phyloP scores from a whole-genome alignment of 1,284 basidiomycete genomes.

The Kwoniella shivajii region DNA sequence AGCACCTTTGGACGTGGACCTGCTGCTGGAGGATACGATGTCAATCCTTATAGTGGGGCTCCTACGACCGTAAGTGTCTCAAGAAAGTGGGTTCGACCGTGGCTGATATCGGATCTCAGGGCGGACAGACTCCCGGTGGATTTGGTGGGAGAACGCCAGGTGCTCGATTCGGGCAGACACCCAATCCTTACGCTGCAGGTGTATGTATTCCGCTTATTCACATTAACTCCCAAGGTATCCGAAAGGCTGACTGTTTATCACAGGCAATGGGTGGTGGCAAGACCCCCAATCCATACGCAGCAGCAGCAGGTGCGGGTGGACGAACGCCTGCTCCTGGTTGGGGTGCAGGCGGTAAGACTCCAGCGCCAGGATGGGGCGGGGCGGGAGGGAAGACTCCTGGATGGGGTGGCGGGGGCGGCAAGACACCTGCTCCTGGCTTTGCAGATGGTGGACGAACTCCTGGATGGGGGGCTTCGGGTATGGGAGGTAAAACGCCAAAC shows the following conservation, averaged over 20 bases:
- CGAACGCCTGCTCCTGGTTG: slow-evolving; percentile 61
- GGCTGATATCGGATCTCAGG: slow-evolving; percentile 20
- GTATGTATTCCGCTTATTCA: slow-evolving; percentile 47
- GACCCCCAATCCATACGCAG: slow-evolving; percentile 65
- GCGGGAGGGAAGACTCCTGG: slow-evolving; percentile 47
- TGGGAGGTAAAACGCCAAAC: slow-evolving; percentile 61
- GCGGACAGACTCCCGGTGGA: slow-evolving; percentile 33
- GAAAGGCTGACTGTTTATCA: neutral
- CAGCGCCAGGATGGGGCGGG: slow-evolving; percentile 61
- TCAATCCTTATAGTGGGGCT: slow-evolving; percentile 43
- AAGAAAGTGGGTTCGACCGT: neutral
- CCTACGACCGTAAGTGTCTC: slow-evolving; percentile 10
- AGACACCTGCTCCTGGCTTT: slow-evolving; percentile 35
- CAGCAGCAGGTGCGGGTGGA: slow-evolving; percentile 56
- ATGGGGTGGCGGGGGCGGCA: slow-evolving; percentile 33
- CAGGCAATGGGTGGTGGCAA: slow-evolving; percentile 47
- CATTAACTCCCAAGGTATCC: neutral
- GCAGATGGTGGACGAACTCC: slow-evolving; percentile 51
- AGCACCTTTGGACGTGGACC: slow-evolving; percentile 57
- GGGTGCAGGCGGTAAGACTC: slow-evolving; percentile 59
- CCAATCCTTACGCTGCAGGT: slow-evolving; percentile 65
- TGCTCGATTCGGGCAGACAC: slow-evolving; percentile 63
- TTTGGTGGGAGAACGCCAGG: slow-evolving; percentile 46
- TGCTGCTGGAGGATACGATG: slow-evolving; percentile 53
- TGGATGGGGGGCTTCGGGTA: slow-evolving; percentile 39